Evolutionary conservation across 164 flowering plant genomes (phyloP).

Genomic region (Chimonanthus salicifolius): DNA sequence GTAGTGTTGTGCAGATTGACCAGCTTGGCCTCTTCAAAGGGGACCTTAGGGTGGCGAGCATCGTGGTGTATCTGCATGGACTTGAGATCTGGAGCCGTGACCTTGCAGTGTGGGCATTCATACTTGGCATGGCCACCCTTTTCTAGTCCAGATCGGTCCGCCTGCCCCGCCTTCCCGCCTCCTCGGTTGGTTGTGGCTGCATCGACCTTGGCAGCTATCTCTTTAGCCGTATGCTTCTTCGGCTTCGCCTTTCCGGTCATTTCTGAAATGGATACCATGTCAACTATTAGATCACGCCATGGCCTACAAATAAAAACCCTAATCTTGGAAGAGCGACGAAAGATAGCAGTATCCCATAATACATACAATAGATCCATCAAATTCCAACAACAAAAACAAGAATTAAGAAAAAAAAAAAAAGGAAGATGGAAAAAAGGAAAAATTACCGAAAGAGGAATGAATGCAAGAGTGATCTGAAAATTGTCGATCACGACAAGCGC

Average conservation of each 20-base stretch:
- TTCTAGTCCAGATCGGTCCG: constrained; percentile 40
- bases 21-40: constrained; percentile 54
- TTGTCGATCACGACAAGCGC: too few relatives aligned
- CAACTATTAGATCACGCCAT: too few relatives aligned
- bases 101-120: constrained; percentile 64
- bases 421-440: too few relatives aligned
- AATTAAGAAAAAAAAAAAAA: too few relatives aligned
- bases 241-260: constrained; percentile 79
- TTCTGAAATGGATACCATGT: background rate
- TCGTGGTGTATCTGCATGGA: constrained; percentile 71
- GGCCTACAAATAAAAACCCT: too few relatives aligned
- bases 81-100: constrained; percentile 51
- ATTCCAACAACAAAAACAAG: too few relatives aligned
- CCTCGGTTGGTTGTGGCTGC: constrained; percentile 67
- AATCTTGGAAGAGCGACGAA: too few relatives aligned
- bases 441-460: too few relatives aligned
- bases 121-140: constrained; percentile 60
- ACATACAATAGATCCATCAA: too few relatives aligned
- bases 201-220: constrained; percentile 35
- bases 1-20: constrained; percentile 36
- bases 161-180: constrained; percentile 54
- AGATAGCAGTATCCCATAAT: too few relatives aligned
- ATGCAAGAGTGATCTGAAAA: too few relatives aligned
- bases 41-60: constrained; percentile 53
- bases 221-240: constrained; percentile 68